Percentiles rank a stretch among this genome's conserved stretches.
phyloP scores from a whole-genome alignment of 2,329 filamentous ascomycete species.

The Aureobasidium sp. region DNA sequence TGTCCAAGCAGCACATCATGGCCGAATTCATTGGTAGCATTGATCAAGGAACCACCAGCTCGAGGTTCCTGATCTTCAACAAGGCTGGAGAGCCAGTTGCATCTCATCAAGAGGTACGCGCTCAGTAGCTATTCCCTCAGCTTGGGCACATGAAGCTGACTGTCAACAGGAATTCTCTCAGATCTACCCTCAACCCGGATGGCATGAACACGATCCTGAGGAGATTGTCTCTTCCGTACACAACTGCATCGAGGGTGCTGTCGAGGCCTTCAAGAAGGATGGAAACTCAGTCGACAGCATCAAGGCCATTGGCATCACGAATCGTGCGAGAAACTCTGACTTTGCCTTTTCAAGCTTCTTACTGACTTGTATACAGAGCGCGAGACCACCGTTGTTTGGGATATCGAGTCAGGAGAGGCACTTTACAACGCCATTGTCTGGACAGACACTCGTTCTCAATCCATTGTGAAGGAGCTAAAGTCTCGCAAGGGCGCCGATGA shows the following conservation, averaged over 20 bases:
- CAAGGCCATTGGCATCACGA: conserved; percentile 74
- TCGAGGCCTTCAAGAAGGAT: conserved; percentile 59
- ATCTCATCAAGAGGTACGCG: conserved; percentile 58
- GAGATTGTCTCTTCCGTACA: conserved; percentile 69
- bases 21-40: conserved; percentile 68
- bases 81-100: conserved; percentile 67
- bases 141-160: background rate
- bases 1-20: background rate
- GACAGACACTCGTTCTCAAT: conserved; percentile 75
- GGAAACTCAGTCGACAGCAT: conserved; percentile 62
- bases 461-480: conserved; percentile 70
- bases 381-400: conserved; percentile 82
- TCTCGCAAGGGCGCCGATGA: conserved; percentile 56
- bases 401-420: conserved; percentile 67
- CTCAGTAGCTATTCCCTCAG: background rate
- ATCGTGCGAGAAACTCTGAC: conserved; percentile 27
- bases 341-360: background rate
- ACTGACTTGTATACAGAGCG: conserved; percentile 45
- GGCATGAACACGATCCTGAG: conserved; percentile 80
- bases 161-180: conserved; percentile 59
- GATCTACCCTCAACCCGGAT: conserved; percentile 78
- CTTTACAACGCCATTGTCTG: conserved; percentile 81
- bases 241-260: conserved; percentile 68
- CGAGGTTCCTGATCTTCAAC: conserved; percentile 85
- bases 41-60: conserved; percentile 84